Evolutionary conservation across 2,329 filamentous ascomycete genomes (phyloP).

Genomic region (Penicillium sp.): DNA sequence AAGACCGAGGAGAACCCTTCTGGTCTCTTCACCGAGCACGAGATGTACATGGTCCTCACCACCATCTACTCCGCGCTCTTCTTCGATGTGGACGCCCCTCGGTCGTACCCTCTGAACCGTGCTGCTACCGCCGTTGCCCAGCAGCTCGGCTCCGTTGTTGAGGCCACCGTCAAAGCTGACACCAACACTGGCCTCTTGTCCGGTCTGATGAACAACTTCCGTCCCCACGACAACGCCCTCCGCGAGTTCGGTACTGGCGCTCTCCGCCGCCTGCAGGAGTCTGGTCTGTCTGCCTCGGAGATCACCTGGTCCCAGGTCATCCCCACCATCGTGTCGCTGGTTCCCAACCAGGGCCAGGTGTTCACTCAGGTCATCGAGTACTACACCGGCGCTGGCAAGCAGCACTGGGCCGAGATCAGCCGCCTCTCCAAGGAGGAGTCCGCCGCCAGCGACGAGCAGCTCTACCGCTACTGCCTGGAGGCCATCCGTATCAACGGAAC

Average conservation of each 20-base stretch:
- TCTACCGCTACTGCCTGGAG: constrained; percentile 71
- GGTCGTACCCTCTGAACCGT: constrained; percentile 64
- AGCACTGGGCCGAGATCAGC: constrained; percentile 62
- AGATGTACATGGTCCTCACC: constrained; percentile 61
- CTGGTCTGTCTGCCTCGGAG: constrained; percentile 62
- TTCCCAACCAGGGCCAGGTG: constrained; percentile 69
- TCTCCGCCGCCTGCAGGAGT: constrained; percentile 64
- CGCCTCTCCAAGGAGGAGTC: constrained; percentile 57
- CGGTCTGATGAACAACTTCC: constrained; percentile 48
- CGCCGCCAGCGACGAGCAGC: constrained; percentile 59
- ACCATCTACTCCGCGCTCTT: constrained; percentile 67
- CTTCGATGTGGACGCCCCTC: constrained; percentile 65
- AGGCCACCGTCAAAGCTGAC: constrained; percentile 64
- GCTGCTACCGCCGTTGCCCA: constrained; percentile 58
- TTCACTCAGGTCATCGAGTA: constrained; percentile 74
- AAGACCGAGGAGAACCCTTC: constrained; percentile 53
- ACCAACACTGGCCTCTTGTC: constrained; percentile 58
- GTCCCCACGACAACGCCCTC: constrained; percentile 57
- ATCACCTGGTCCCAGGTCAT: constrained; percentile 71
- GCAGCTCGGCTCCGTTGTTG: constrained; percentile 62
- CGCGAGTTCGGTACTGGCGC: constrained; percentile 65
- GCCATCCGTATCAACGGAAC: constrained; percentile 68
- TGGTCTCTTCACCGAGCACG: constrained; percentile 58
- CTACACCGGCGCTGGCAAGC: constrained; percentile 60
- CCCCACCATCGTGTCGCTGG: constrained; percentile 65